Evolutionary conservation across 495 filamentous ascomycete species (phyloP), one percentile per base, ranked within the genome.

Genomic region (Rusavskia elegans): DNA sequence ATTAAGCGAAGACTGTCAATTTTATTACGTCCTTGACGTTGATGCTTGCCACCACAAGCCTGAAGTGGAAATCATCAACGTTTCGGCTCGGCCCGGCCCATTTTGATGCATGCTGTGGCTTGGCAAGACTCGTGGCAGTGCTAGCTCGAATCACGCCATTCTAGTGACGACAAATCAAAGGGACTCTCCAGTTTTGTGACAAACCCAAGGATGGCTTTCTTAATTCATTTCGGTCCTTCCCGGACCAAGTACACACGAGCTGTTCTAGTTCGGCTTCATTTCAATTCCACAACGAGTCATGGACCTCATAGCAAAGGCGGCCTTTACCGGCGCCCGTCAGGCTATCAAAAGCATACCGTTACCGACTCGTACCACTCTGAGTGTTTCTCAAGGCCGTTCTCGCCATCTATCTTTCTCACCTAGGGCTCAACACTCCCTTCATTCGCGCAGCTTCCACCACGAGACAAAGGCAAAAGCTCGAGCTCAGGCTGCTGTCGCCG

Each of bases 401-500:
- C 48, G 53, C 37, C 59, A 59, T 48, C 53, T 55, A 32, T 59
- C 53, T 39, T 54, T 48, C 37, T 39, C 53, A 20, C 40, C 35
- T n/a, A 50, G 48, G 46, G 49, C 50, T 25, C 57, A 52, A 37
- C 35, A 40, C 27, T 17, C 42, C 13, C 49, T 48, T 13, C 29
- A 45, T 14, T 32, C 49, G 21, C 59, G 52, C 14, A 25, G 10
- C 19, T 61, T 70, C 42, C 63, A 71, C 45, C 55, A 53, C 2
- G 55, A 52, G 2, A 49, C 63, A 8, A 50, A 55, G 13, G 63
- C 63, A 32, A 67, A 61, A 44, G 61, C 66, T 10, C 65, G 60
- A 44, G 61, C 66, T 10, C 65, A 65, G 14, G 55, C 61, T 11
- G 59, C 55, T 17, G 30, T 63, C 10, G 64, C 64, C 25, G 23